Conservation (phyloP, 495 filamentous ascomycete species). For the Melanomma pulvis-pyrius region DNA sequence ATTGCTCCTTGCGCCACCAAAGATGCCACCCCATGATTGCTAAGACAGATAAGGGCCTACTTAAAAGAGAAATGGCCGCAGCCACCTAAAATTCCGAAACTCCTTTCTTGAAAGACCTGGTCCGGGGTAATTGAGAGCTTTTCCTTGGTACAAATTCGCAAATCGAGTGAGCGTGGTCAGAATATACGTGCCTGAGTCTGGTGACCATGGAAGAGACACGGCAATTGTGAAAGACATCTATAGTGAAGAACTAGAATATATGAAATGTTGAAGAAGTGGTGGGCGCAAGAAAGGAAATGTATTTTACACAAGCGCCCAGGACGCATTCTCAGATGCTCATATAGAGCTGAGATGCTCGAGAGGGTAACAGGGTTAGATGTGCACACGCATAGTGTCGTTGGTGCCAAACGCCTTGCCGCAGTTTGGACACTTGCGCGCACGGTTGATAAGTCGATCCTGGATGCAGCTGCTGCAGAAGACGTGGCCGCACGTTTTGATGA, state of each 20-base stretch:
- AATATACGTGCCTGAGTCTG: not conserved
- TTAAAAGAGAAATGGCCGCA: too few species aligned
- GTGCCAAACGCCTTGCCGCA: constrained; percentile 88
- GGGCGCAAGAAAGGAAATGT: not conserved
- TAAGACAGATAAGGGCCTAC: too few species aligned
- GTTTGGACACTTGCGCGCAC: constrained; percentile 91
- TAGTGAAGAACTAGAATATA: not conserved
- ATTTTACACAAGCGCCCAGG: not conserved
- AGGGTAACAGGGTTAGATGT: constrained; percentile 12
- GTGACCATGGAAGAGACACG: too few species aligned
- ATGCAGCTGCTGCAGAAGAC: constrained; percentile 90
- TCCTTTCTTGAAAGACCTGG: not conserved
- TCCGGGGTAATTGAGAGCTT: not conserved
- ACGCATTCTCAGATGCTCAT: not conserved
- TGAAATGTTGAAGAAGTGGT: not conserved
- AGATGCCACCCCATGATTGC: not conserved
- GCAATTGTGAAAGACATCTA: not conserved
- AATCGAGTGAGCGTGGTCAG: too few species aligned
- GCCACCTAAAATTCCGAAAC: not conserved
- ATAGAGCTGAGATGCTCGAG: not conserved
- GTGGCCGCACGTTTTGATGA: constrained; percentile 92
- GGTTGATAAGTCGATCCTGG: constrained; percentile 79
- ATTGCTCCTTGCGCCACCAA: not conserved
- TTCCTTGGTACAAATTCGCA: not conserved
- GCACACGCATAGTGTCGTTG: constrained; percentile 63